Conservation (phyloP, 768 basidiomycete genomes). For the Tulasnella sp. region DNA sequence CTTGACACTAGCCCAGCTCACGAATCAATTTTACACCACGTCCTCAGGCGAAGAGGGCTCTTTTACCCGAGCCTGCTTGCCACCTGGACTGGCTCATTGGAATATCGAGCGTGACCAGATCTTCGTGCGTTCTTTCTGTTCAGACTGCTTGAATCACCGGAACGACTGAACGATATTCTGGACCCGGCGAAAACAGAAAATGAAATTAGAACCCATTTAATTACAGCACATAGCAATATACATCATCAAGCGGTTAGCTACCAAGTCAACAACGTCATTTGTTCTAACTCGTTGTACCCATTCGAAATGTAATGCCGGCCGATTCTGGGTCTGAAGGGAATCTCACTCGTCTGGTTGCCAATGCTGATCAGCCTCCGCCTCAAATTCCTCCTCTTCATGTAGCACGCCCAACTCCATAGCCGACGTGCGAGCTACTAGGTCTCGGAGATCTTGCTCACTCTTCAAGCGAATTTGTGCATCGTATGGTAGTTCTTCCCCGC, state of each 20-base stretch:
- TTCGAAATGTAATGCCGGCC: neutral
- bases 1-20: neutral
- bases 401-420: neutral
- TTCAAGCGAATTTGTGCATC: neutral
- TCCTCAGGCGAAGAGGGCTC: neutral
- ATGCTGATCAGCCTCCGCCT: slow-evolving; percentile 37
- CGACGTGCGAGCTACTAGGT: slow-evolving; percentile 6
- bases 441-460: slow-evolving; percentile 11
- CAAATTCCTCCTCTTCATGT: slow-evolving; percentile 12
- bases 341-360: slow-evolving; percentile 35
- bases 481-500: neutral
- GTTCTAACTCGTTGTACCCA: too few relatives aligned
- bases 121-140: neutral
- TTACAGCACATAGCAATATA: neutral
- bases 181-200: neutral
- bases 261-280: neutral
- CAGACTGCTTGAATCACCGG: neutral
- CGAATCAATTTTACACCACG: neutral
- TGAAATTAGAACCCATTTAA: neutral
- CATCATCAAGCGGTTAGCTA: neutral
- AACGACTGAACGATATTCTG: neutral
- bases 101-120: neutral
- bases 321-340: neutral
- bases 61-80: neutral
- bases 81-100: neutral